Percentiles rank a stretch among this genome's conserved stretches.
phyloP scores from a whole-genome alignment of 2,329 filamentous ascomycete genomes.

The Colletotrichum ledebouriae region DNA sequence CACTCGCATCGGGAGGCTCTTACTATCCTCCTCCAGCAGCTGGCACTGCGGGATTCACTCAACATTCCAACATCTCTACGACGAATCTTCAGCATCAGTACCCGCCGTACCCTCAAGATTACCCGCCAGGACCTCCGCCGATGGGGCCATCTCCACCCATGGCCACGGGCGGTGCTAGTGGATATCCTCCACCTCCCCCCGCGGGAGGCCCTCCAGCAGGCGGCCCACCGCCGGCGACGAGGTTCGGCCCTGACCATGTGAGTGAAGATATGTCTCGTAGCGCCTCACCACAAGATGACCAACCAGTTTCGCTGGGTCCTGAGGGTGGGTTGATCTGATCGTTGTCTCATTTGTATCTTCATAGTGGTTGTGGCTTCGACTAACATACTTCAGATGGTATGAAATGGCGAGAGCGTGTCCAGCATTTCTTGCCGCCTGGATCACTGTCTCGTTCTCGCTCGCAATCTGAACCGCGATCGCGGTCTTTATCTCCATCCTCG shows the following conservation, averaged over 20 bases:
- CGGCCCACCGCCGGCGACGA: slow-evolving; percentile 43
- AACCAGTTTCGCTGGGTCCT: slow-evolving; percentile 38
- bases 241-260: slow-evolving; percentile 58
- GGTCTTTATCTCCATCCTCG: slow-evolving; percentile 25
- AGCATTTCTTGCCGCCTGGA: slow-evolving; percentile 29
- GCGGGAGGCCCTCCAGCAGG: slow-evolving; percentile 42
- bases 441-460: slow-evolving; percentile 22
- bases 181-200: slow-evolving; percentile 50
- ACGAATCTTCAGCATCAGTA: slow-evolving; percentile 52
- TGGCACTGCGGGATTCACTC: slow-evolving; percentile 50
- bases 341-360: slow-evolving; percentile 35
- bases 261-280: slow-evolving; percentile 52
- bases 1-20: slow-evolving; percentile 65
- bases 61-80: slow-evolving; percentile 53
- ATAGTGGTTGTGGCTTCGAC: neutral
- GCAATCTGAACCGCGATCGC: slow-evolving; percentile 29
- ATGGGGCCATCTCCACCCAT: slow-evolving; percentile 46
- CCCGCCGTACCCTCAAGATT: slow-evolving; percentile 59
- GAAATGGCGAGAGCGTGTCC: slow-evolving; percentile 43
- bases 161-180: slow-evolving; percentile 43
- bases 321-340: slow-evolving; percentile 45
- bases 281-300: slow-evolving; percentile 41
- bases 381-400: slow-evolving; percentile 48
- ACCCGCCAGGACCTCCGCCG: slow-evolving; percentile 56
- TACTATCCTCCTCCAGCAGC: slow-evolving; percentile 57